phyloP scores from a whole-genome alignment of 2,329 filamentous ascomycete genomes.

The Aciculosporium take region DNA sequence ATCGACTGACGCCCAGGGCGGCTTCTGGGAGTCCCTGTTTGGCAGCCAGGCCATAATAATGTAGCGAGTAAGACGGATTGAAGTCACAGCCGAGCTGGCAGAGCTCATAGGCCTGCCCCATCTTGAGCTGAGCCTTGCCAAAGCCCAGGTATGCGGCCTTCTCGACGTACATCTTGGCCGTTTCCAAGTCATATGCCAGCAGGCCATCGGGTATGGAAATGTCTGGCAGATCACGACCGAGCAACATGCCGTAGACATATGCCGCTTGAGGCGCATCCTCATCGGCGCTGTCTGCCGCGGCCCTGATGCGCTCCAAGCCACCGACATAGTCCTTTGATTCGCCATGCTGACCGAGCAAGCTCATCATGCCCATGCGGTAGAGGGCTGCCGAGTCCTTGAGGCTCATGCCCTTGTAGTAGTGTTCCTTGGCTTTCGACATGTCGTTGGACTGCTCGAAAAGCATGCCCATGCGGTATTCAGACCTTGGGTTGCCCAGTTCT shows the following conservation, averaged over 20 bases:
- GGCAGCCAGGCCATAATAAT: slow-evolving; percentile 89
- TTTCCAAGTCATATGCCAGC: slow-evolving; percentile 56
- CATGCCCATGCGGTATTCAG: slow-evolving; percentile 97
- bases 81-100: slow-evolving; percentile 92
- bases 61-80: slow-evolving; percentile 78
- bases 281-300: slow-evolving; percentile 74
- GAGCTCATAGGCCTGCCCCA: slow-evolving; percentile 90
- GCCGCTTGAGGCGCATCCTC: slow-evolving; percentile 95
- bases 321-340: slow-evolving; percentile 66
- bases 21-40: slow-evolving; percentile 87
- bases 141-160: slow-evolving; percentile 95
- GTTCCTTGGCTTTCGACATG: slow-evolving; percentile 74
- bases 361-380: slow-evolving; percentile 93
- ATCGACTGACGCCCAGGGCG: slow-evolving; percentile 91
- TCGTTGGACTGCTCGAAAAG: slow-evolving; percentile 94
- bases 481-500: slow-evolving; percentile 70
- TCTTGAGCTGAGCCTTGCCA: slow-evolving; percentile 90
- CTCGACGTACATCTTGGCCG: slow-evolving; percentile 78
- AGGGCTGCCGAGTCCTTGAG: slow-evolving; percentile 75
- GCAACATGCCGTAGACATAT: slow-evolving; percentile 90
- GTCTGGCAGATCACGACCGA: slow-evolving; percentile 81
- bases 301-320: slow-evolving; percentile 70
- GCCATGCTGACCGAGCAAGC: slow-evolving; percentile 81
- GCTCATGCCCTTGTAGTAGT: slow-evolving; percentile 72
- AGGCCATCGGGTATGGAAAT: slow-evolving; percentile 61